Evolutionary conservation across 192 early-diverging fungal species (phyloP).

Genomic region (Gaertneriomyces semiglobifer): DNA sequence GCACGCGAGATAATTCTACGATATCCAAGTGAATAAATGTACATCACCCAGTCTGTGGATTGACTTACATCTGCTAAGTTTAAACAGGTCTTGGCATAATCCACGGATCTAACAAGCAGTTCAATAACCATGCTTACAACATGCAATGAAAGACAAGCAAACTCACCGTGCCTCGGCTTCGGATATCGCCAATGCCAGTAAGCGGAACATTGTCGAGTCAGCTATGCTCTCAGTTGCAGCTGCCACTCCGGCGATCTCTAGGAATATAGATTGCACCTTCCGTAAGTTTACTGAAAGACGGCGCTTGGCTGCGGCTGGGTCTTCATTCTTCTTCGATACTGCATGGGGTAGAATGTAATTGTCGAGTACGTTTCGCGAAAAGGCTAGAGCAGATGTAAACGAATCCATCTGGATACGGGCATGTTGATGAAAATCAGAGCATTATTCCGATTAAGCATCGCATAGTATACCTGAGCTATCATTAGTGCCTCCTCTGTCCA

Average conservation of each 20-base stretch:
- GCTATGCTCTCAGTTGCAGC: background rate
- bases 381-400: background rate
- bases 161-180: conserved; percentile 8
- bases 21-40: background rate
- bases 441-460: background rate
- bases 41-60: background rate
- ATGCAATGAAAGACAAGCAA: background rate
- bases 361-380: background rate
- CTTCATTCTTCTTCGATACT: background rate
- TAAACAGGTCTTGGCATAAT: background rate
- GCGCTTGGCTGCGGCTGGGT: background rate
- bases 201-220: background rate
- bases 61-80: conserved; percentile 17
- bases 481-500: too few relatives aligned
- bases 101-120: background rate
- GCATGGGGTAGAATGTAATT: background rate
- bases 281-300: background rate
- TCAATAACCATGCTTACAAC: background rate
- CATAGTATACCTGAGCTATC: background rate
- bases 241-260: conserved; percentile 10
- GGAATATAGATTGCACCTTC: conserved; percentile 2
- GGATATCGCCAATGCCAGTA: conserved; percentile 4
- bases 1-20: conserved; percentile 5
- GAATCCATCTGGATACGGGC: background rate
- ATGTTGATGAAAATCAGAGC: background rate